Evolutionary conservation across 805 yeast species (phyloP).

Genomic region (Trichomonascus vanleenenianus): DNA sequence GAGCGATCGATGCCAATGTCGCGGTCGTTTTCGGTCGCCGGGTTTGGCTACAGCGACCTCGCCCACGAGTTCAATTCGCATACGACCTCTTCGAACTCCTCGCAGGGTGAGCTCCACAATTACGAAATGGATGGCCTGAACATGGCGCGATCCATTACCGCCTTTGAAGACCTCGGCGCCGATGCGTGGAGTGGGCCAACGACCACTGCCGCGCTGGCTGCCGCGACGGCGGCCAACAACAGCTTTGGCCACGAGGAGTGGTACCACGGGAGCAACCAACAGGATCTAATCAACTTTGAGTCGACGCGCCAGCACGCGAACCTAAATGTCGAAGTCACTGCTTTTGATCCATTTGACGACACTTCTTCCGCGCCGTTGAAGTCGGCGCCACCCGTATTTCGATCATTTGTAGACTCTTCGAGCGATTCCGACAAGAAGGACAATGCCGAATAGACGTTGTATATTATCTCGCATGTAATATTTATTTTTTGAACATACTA

Average conservation of each 20-base stretch:
- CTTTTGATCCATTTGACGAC: conserved; percentile 1
- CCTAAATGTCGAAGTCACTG: background rate
- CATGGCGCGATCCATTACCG: conserved; percentile 22
- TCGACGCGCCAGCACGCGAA: background rate
- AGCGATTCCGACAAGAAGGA: no score
- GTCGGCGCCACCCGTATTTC: no score
- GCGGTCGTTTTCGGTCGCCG: conserved; percentile 19
- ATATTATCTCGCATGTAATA: no score
- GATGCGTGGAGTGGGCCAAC: conserved; percentile 1
- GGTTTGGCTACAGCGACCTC: conserved; percentile 4
- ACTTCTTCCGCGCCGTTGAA: background rate
- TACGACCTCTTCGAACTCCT: background rate
- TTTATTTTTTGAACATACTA: no score
- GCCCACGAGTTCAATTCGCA: background rate
- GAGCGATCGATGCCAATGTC: conserved; percentile 5
- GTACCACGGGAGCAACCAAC: background rate
- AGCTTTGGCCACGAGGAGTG: background rate
- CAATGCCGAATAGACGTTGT: no score
- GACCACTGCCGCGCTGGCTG: background rate
- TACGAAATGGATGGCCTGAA: conserved; percentile 7
- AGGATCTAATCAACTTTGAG: background rate
- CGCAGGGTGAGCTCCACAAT: background rate
- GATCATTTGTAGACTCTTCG: no score
- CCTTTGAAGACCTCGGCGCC: conserved; percentile 12
- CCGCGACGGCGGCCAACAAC: background rate